These are phyloP conservation scores for Coprinopsis strossmayeri DNA, from an alignment of 768 basidiomycete genomes.

Conservation along the genomic window DNA sequence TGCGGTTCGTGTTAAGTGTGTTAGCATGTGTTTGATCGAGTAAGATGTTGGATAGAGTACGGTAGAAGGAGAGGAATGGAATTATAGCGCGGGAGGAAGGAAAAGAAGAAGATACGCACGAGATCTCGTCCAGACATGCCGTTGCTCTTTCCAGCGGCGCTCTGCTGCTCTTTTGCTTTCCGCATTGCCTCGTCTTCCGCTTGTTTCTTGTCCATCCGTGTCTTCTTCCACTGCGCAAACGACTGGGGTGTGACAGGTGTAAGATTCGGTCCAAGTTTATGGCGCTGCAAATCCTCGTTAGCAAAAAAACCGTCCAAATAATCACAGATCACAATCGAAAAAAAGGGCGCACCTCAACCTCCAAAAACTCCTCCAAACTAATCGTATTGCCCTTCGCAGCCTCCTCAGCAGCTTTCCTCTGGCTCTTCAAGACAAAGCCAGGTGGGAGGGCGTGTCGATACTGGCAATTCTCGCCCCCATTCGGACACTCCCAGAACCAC, in stretches of 20 bases:
- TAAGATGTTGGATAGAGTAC: background rate
- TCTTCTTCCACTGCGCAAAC: conserved; percentile 95
- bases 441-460: conserved; percentile 95
- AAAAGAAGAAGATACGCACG: conserved; percentile 37
- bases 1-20: conserved; percentile 20
- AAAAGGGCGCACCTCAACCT: conserved; percentile 71
- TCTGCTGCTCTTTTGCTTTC: conserved; percentile 77
- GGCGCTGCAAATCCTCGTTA: conserved; percentile 50
- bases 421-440: conserved; percentile 92
- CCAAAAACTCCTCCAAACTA: conserved; percentile 93
- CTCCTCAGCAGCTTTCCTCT: conserved; percentile 87
- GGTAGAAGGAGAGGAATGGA: too few relatives aligned
- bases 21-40: background rate
- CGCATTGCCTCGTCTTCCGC: conserved; percentile 78
- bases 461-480: conserved; percentile 74
- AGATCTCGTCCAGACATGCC: conserved; percentile 97
- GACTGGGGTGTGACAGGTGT: conserved; percentile 91
- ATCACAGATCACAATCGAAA: conserved; percentile 4
- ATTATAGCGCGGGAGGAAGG: conserved; percentile 2
- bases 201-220: conserved; percentile 88
- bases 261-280: conserved; percentile 85
- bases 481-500: conserved; percentile 96
- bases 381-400: conserved; percentile 86
- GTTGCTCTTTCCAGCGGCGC: conserved; percentile 79
- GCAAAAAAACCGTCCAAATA: too few relatives aligned